Evolutionary conservation across 192 early-diverging fungal species (phyloP).

Genomic region (Haplosporangium gracile): DNA sequence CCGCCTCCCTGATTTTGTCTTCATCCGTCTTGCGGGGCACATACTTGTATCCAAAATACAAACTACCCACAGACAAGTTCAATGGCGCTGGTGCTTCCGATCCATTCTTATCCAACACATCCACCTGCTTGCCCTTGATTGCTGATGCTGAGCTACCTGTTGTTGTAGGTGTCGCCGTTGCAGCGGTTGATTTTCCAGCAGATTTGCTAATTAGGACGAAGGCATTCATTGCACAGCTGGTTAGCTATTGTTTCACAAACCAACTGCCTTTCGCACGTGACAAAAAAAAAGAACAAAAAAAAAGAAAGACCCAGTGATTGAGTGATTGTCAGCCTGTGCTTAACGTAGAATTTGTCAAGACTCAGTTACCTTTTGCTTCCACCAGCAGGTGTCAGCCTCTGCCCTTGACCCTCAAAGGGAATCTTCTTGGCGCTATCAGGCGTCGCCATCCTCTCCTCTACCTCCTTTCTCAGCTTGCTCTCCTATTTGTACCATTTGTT

Average conservation of each 20-base stretch:
- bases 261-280: neutral
- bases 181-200: slow-evolving; percentile 9
- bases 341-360: neutral
- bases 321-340: neutral
- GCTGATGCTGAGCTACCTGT: neutral
- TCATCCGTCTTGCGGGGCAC: slow-evolving; percentile 72
- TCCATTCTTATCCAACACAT: slow-evolving; percentile 47
- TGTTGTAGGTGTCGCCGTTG: neutral
- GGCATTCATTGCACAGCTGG: slow-evolving; percentile 1
- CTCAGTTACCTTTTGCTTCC: slow-evolving; percentile 52
- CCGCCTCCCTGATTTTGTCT: slow-evolving; percentile 29
- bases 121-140: slow-evolving; percentile 26
- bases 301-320: neutral
- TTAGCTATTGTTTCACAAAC: neutral
- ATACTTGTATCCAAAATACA: slow-evolving; percentile 92
- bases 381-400: slow-evolving; percentile 42
- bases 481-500: slow-evolving; percentile 34
- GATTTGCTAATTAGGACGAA: slow-evolving; percentile 25
- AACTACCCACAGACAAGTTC: slow-evolving; percentile 85
- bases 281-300: neutral
- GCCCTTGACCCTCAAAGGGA: slow-evolving; percentile 58
- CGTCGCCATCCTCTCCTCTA: slow-evolving; percentile 45
- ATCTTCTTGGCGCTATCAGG: slow-evolving; percentile 39
- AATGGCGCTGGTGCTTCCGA: slow-evolving; percentile 74
- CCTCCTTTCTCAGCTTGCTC: slow-evolving; percentile 56